These are phyloP conservation scores for Paecilomyces niveus DNA, from an alignment of 2,329 filamentous ascomycete genomes.

Conservation along the genomic window DNA sequence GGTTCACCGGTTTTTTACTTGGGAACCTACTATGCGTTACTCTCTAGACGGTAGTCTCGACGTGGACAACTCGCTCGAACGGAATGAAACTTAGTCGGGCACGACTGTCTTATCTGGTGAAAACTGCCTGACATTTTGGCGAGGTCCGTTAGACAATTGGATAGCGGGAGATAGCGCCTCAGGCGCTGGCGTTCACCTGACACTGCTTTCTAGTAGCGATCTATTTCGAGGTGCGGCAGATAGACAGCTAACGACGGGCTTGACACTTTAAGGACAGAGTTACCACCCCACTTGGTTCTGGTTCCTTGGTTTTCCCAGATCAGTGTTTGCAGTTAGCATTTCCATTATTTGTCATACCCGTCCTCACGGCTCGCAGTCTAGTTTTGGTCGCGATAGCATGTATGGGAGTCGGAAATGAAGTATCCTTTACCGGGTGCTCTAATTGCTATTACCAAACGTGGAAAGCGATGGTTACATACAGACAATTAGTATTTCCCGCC, in stretches of 20 bases:
- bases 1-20: not conserved
- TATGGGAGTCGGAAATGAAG: not conserved
- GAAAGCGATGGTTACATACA: not conserved
- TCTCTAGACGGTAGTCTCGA: not conserved
- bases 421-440: not conserved
- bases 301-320: not conserved
- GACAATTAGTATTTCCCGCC: not conserved
- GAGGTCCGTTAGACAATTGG: not conserved
- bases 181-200: not conserved
- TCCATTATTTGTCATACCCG: not conserved
- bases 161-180: not conserved
- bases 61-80: not conserved
- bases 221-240: not conserved
- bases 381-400: not conserved
- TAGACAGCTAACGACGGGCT: not conserved
- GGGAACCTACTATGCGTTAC: not conserved
- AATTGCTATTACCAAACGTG: not conserved
- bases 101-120: not conserved
- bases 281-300: not conserved
- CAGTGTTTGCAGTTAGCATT: not conserved
- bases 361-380: not conserved
- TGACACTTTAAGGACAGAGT: not conserved
- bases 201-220: not conserved
- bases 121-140: not conserved
- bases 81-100: not conserved